A percentile compares a stretch with the other conserved stretches of the same genome.
Conservation (phyloP, 1,139 yeast genomes). For the Pichia sp. region DNA sequence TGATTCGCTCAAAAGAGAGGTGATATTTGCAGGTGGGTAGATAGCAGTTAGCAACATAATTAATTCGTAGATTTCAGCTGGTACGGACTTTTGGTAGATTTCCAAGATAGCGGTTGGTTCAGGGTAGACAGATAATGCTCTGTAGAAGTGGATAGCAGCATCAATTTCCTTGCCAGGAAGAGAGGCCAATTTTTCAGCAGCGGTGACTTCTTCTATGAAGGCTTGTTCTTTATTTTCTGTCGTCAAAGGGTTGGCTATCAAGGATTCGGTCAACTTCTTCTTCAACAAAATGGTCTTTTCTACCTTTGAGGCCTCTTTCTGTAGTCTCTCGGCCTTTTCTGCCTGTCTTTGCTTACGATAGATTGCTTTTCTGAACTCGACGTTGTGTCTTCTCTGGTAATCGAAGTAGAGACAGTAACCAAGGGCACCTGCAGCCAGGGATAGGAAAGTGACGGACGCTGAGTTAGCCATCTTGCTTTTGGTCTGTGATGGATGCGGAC, state of each 20-base stretch:
- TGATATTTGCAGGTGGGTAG: slow-evolving; percentile 80
- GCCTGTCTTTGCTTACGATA: slow-evolving; percentile 60
- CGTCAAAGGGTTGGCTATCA: slow-evolving; percentile 62
- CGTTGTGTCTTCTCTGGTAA: slow-evolving; percentile 78
- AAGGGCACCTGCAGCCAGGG: slow-evolving; percentile 53
- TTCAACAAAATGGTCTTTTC: slow-evolving; percentile 59
- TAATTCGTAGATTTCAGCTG: slow-evolving; percentile 75
- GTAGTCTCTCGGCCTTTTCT: slow-evolving; percentile 45
- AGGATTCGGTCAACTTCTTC: slow-evolving; percentile 57
- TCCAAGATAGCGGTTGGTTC: slow-evolving; percentile 88
- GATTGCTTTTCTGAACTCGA: slow-evolving; percentile 75
- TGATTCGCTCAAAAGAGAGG: slow-evolving; percentile 56
- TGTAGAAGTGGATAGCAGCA: slow-evolving; percentile 87
- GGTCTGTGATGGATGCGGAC: too few species aligned
- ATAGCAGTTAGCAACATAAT: slow-evolving; percentile 85
- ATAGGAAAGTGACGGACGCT: slow-evolving; percentile 46
- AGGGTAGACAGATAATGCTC: slow-evolving; percentile 92
- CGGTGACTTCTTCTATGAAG: slow-evolving; percentile 78
- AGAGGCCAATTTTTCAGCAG: slow-evolving; percentile 70
- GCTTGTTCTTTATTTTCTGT: slow-evolving; percentile 62
- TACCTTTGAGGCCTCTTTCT: slow-evolving; percentile 55
- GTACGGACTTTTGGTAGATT: slow-evolving; percentile 84
- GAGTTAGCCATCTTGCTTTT: slow-evolving; percentile 30
- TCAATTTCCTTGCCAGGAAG: slow-evolving; percentile 61
- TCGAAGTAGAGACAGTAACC: slow-evolving; percentile 90